Evolutionary conservation across 306 rosid genomes (phyloP), one percentile per base, ranked within the genome.

Genomic region (Castanea mollissima): DNA sequence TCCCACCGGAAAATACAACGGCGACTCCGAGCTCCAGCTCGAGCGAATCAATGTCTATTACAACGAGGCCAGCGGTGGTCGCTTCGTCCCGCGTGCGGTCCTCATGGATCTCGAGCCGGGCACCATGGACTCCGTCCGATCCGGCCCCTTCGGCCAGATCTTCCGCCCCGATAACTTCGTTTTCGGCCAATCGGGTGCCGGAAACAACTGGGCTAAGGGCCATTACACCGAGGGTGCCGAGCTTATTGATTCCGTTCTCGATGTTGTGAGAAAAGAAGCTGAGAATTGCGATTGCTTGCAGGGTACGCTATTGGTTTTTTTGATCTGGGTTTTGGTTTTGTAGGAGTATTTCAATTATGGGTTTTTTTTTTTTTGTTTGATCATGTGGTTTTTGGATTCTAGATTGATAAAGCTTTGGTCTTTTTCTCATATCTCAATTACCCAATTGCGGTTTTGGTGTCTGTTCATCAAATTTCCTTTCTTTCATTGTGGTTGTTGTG

Each of bases 101-200:
- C 86, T 87, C n/a, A 81, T 87, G 90, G 90, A 87, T 81, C 85
- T 87, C 5, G 90, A 87, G 83, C 90, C 90, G 6, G 90, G 90
- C 0, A 87, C 90, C 38, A 87, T 81, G 90, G 90, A 87, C 34
- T 79, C 90, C 6, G 77, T 87, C 74, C 67, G 90, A 84, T 87
- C 88, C 38, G 90, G 90, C 21, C 78, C 90, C 7, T 83, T 29
- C 23, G 90, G 90, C 1, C 84, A 87, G 76, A 81, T 84, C 68
- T 87, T 87, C 71, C 62, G 90, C 71, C 90, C 90, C 20, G 88
- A 87, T 73, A 87, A 87, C 71, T 87, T 87, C 67, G 88, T 87
- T 5, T 87, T 87, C 52, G 90, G 90, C 14, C 88, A 87, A 73
- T 84, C 90, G 8, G 90, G 90, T 13, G 90, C 90, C 11, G 90